A percentile compares a stretch with the other conserved stretches of the same genome.
These are phyloP conservation scores for Mediolabrus comicus DNA, from an alignment of 108 stramenopile species.

Conservation along the genomic window DNA sequence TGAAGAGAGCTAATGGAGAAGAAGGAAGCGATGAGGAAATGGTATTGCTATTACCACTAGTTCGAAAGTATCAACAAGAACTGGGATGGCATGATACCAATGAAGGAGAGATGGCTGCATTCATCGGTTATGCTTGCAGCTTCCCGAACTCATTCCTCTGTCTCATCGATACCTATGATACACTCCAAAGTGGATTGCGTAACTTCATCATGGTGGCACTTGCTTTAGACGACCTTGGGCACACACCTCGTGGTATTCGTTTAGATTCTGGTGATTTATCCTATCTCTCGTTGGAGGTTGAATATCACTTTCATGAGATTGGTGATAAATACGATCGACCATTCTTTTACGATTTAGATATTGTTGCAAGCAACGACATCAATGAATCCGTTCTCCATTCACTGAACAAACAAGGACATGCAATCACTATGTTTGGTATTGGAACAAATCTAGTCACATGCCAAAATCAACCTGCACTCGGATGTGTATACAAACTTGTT, in stretches of 20 bases:
- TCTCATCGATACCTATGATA: conserved; percentile 98
- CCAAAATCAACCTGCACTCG: conserved; percentile 98
- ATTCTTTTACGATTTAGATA: conserved; percentile 73
- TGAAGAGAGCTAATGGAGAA: conserved; percentile 35
- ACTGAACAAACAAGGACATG: conserved; percentile 82
- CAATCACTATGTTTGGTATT: conserved; percentile 96
- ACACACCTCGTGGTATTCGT: conserved; percentile 88
- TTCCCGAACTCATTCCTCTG: conserved; percentile 94
- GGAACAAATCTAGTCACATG: conserved; percentile 98
- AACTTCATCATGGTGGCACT: conserved; percentile 93
- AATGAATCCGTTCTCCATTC: conserved; percentile 88
- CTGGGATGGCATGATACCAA: conserved; percentile 60
- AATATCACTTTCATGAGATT: conserved; percentile 53
- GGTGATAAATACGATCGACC: conserved; percentile 33
- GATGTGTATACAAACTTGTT: conserved; percentile 97
- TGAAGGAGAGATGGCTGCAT: conserved; percentile 96
- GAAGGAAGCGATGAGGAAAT: conserved; percentile 24
- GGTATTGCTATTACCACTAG: conserved; percentile 48
- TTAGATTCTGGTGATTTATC: conserved; percentile 96
- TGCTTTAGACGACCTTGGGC: conserved; percentile 89
- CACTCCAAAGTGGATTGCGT: conserved; percentile 86
- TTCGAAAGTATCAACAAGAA: conserved; percentile 60
- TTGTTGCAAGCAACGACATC: conserved; percentile 97
- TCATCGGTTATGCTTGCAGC: conserved; percentile 92
- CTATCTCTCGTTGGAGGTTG: conserved; percentile 72